phyloP scores from a whole-genome alignment of 176 grass and related monocot species.

The Triticum monococcum region DNA sequence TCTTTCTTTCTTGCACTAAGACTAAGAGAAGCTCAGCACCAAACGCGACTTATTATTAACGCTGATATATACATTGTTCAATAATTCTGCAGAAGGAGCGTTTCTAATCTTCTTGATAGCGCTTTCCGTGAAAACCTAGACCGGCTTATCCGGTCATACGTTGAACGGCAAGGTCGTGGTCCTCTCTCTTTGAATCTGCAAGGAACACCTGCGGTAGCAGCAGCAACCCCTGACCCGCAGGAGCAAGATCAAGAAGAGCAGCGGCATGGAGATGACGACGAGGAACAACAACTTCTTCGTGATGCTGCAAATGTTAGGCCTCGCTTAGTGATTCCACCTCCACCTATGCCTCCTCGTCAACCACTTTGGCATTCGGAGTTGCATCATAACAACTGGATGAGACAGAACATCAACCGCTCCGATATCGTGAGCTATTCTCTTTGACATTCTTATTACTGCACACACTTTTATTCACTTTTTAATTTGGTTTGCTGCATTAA shows the following conservation, averaged over 20 bases:
- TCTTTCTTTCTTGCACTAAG: background rate
- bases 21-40: background rate
- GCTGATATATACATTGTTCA: slow-evolving; percentile 8
- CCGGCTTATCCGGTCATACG: slow-evolving; percentile 77
- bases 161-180: slow-evolving; percentile 71
- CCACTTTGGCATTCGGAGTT: slow-evolving; percentile 75
- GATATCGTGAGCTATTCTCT: slow-evolving; percentile 74
- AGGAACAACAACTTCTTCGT: slow-evolving; percentile 49
- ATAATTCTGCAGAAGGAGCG: slow-evolving; percentile 71
- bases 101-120: slow-evolving; percentile 95
- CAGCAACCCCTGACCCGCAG: slow-evolving; percentile 28
- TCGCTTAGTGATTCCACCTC: slow-evolving; percentile 62
- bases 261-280: slow-evolving; percentile 50
- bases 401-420: slow-evolving; percentile 76
- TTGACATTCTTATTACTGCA: background rate
- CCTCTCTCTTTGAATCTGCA: slow-evolving; percentile 71
- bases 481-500: background rate
- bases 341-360: slow-evolving; percentile 73
- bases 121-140: slow-evolving; percentile 93
- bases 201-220: slow-evolving; percentile 28
- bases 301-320: slow-evolving; percentile 34
- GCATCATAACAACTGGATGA: slow-evolving; percentile 81
- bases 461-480: background rate
- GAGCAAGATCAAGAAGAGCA: slow-evolving; percentile 50
- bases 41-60: slow-evolving; percentile 6